phyloP scores from a whole-genome alignment of 345 rosid species.

The Eutrema yunnanense region DNA sequence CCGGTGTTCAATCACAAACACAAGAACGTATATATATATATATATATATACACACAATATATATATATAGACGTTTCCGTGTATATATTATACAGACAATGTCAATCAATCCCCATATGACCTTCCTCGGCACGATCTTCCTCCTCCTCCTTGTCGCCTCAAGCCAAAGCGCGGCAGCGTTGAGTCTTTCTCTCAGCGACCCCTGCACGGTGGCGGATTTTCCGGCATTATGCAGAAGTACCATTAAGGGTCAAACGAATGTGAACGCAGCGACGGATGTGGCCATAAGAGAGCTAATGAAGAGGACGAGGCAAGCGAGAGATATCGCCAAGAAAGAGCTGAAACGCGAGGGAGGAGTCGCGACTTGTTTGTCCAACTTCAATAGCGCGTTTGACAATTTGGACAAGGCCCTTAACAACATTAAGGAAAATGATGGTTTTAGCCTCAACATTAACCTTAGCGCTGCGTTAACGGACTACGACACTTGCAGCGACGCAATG shows the following conservation, averaged over 20 bases:
- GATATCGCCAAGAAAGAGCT: constrained; percentile 1
- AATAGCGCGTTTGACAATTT: constrained; percentile 29
- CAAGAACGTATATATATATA: constrained; percentile 25
- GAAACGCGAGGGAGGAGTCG: constrained; percentile 3
- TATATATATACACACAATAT: not conserved
- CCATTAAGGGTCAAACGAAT: constrained; percentile 18
- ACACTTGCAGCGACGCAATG: constrained; percentile 32
- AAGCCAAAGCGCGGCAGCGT: not conserved
- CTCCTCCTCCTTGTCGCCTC: not conserved
- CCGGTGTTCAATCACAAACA: constrained; percentile 12
- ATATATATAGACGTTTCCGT: constrained; percentile 30
- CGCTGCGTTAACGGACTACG: constrained; percentile 27
- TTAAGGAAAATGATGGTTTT: constrained; percentile 24
- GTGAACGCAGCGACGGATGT: constrained; percentile 22
- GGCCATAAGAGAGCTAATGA: constrained; percentile 24
- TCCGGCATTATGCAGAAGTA: constrained; percentile 17
- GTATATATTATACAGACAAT: not conserved
- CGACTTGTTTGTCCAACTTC: constrained; percentile 26
- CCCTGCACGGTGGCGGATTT: constrained; percentile 19
- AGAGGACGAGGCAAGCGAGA: constrained; percentile 3
- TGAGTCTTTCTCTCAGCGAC: not conserved
- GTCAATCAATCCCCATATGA: not conserved
- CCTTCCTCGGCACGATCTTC: constrained; percentile 3
- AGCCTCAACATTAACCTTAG: constrained; percentile 33
- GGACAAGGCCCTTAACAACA: constrained; percentile 14